Evolutionary conservation across 75 land plant species (phyloP), one percentile per base, ranked within the genome.

Genomic region (Larix kaempferi): DNA sequence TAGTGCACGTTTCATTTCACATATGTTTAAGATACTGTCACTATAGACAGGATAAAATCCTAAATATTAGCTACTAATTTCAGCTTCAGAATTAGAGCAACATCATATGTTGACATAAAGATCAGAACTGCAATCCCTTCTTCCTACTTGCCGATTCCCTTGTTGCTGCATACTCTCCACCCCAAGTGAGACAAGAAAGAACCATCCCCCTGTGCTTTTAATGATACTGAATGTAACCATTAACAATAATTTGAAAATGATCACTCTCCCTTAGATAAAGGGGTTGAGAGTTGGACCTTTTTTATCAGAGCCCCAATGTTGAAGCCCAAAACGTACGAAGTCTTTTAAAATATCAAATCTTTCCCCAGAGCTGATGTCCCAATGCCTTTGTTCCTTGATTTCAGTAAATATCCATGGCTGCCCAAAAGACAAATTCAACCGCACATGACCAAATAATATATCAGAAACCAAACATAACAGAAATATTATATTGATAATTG

Each of bases 331-430:
- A 39, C 73, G 85, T 39, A 91, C 95, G 85, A 72, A 98, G 77
- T 98, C 92, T 78, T 90, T 90, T 69, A 95, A 61, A 57, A 98
- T 87, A 74, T 87, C 79, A 23, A 98, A 77, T 35, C 99, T 78
- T 71, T 95, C 99, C 55, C 81, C 87, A 29, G 95, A 89, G 54
- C 85, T 91, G 44, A 98, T 98, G 78, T 98, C 99, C 99, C 99
- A 95, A 73, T 95, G 96, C 75, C 96, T 89, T 74, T 94, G 95
- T 77, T 98, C 99, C 85, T 98, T 98, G 52, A 98, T 95, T 82
- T 98, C 99, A 64, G 95, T 95, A 66, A 98, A 95, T 81, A 98
- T 78, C 99, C 99, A 98, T 62, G 99, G 99, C 99, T 98, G 87
- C 23, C 8, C n/a, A 54, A 72, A 35, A 78, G 16, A 54, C 25